Percentiles rank a stretch among this genome's conserved stretches.
Evolutionary conservation across 2,329 filamentous ascomycete genomes (phyloP).

Genomic region (Penicillium sp.): DNA sequence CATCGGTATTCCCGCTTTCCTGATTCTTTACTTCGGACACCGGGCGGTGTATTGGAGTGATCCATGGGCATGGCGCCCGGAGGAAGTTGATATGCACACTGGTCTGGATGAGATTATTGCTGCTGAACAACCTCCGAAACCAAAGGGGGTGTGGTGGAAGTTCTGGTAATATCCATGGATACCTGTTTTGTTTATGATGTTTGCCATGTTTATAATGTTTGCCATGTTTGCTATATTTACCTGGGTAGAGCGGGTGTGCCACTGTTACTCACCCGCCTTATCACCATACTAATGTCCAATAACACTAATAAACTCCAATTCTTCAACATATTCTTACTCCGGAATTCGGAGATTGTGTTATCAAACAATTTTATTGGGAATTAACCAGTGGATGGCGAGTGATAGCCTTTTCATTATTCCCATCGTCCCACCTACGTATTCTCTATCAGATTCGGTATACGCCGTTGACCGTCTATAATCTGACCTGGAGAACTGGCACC

Average conservation of each 20-base stretch:
- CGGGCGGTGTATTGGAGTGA: slow-evolving; percentile 48
- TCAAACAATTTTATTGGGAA: neutral
- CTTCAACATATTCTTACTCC: neutral
- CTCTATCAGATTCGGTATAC: slow-evolving; percentile 4
- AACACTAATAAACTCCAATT: neutral
- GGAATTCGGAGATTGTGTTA: neutral
- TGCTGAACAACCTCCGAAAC: slow-evolving; percentile 37
- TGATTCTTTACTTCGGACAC: slow-evolving; percentile 54
- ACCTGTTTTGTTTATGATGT: neutral
- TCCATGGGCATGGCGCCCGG: slow-evolving; percentile 50
- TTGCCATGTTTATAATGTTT: neutral
- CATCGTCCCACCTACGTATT: neutral
- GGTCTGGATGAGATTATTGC: slow-evolving; percentile 54
- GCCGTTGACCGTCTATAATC: slow-evolving; percentile 8
- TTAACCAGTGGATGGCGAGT: neutral
- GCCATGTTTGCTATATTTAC: no score
- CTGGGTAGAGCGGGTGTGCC: neutral
- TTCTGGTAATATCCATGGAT: slow-evolving; percentile 19
- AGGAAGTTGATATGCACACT: slow-evolving; percentile 54
- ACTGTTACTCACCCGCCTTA: slow-evolving; percentile 2
- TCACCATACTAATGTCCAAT: neutral
- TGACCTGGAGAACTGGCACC: neutral
- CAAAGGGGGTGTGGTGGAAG: slow-evolving; percentile 34
- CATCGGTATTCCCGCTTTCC: slow-evolving; percentile 63
- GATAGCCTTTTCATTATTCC: neutral